Evolutionary conservation across 78 protist species (phyloP).

Genomic region (Dictyostelium intermedium): DNA sequence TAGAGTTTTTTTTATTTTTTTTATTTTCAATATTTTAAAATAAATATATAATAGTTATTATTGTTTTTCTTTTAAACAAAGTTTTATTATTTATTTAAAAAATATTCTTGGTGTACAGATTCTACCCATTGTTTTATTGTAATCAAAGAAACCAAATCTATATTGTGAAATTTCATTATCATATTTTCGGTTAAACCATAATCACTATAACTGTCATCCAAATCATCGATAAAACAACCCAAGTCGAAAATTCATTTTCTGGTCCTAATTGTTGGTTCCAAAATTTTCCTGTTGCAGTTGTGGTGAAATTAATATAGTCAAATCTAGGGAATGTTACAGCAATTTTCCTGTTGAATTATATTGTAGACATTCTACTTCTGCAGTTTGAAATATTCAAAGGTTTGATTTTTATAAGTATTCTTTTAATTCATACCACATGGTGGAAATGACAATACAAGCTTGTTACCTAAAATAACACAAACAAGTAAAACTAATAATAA

Average conservation of each 20-base stretch:
- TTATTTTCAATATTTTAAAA: no score
- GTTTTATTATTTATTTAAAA: no score
- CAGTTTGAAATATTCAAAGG: not conserved
- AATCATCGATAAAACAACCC: no score
- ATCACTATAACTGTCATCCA: no score
- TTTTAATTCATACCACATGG: not conserved
- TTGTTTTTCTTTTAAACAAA: not conserved
- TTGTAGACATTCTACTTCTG: not conserved
- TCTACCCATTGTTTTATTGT: not conserved
- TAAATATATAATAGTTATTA: not conserved
- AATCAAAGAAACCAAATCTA: not conserved
- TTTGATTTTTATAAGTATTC: not conserved
- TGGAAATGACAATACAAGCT: no score
- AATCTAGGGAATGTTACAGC: not conserved
- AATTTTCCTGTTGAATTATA: not conserved
- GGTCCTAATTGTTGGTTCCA: not conserved
- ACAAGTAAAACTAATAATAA: not conserved
- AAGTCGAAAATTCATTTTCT: not conserved
- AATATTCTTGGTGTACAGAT: not conserved
- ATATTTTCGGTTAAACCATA: no score
- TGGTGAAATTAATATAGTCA: not conserved
- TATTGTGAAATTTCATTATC: not conserved
- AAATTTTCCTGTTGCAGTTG: not conserved
- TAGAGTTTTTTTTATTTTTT: no score
- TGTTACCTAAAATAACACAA: not conserved